Base-by-base conservation (phyloP, 2,329 filamentous ascomycete genomes). In the Colletotrichum gigasporum region DNA sequence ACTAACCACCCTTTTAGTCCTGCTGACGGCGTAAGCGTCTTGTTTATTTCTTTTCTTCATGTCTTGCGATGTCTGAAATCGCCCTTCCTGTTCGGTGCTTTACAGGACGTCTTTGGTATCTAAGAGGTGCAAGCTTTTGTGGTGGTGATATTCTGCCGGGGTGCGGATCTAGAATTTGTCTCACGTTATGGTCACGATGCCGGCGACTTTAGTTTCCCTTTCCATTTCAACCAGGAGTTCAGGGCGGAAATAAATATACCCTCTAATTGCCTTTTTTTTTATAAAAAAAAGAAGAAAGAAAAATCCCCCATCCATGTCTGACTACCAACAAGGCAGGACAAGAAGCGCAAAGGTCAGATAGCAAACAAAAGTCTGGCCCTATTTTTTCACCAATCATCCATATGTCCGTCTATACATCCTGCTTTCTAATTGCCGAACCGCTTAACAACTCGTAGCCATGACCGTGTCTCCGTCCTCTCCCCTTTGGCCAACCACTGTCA, bases 161-260 rank as follows among this genome's bases (percentile, higher is more conserved):
- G n/a, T n/a, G n/a, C n/a, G n/a, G n/a, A n/a, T n/a, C n/a, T n/a
- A n/a, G n/a, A n/a, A 3, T 24, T 26, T n/a, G 8, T 22, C n/a
- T 20, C n/a, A 10, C 12, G 3, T 2, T 12, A 61, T 7, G 32
- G 5, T 12, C 11, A 18, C 12, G 35, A 57, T 11, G 34, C 10
- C 9, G 24, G 37, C 42, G 28, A 20, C 12, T 9, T 18, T n/a
- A 12, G 30, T n/a, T 45, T 35, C 4, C 16, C 48, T 47, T 44
- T 44, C n/a, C n/a, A n/a, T 5, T 28, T 18, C 7, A 11, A 18
- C 28, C 9, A 44, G 59, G 59, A 58, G 59, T 51, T 58, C 11
- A 44, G 53, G 44, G 59, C 20, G 35, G 28, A 44, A 39, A 34
- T 28, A 30, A 35, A 28, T 63, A 63, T 63, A 63, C 59, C 59